A percentile compares a stretch with the other conserved stretches of the same genome.
These are phyloP conservation scores for Hypocreales sp. DNA, from an alignment of 2,329 filamentous ascomycete species.

Conservation along the genomic window DNA sequence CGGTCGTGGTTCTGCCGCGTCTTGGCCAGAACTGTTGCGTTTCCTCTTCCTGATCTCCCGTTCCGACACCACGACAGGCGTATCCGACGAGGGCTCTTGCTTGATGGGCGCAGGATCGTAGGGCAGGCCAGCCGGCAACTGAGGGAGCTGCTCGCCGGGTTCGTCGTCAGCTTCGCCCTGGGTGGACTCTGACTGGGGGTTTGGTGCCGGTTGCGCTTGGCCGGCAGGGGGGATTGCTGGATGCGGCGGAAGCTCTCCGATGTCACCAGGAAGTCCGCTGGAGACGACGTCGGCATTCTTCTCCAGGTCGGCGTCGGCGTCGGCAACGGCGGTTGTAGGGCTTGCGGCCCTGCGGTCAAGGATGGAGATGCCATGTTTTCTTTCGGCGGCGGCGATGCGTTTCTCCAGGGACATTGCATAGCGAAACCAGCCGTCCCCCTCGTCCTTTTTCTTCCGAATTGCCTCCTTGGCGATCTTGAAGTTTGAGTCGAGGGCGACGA, in stretches of 20 bases:
- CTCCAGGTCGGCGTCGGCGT: no score
- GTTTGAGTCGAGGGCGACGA: slow-evolving; percentile 22
- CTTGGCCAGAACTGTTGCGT: slow-evolving; percentile 8
- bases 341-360: slow-evolving; percentile 6
- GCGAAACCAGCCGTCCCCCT: slow-evolving; percentile 27
- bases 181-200: slow-evolving; percentile 12
- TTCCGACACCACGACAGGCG: slow-evolving; percentile 33
- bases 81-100: slow-evolving; percentile 37
- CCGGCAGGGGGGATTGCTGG: no score
- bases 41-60: slow-evolving; percentile 33
- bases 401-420: slow-evolving; percentile 26
- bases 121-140: slow-evolving; percentile 5
- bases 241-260: no score
- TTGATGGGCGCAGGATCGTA: slow-evolving; percentile 20
- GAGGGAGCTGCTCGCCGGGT: slow-evolving; percentile 9
- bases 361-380: slow-evolving; percentile 18
- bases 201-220: slow-evolving; percentile 2
- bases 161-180: slow-evolving; percentile 11
- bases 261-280: no score
- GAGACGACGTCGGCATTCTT: not conserved
- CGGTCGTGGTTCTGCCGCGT: slow-evolving; percentile 15
- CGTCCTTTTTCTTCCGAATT: slow-evolving; percentile 23
- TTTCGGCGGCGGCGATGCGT: slow-evolving; percentile 27
- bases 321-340: no score
- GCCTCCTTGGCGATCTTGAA: slow-evolving; percentile 24